A percentile compares a stretch with the other conserved stretches of the same genome.
These are phyloP conservation scores for Penicillium pancosmium DNA, from an alignment of 495 filamentous ascomycete species.

Conservation along the genomic window DNA sequence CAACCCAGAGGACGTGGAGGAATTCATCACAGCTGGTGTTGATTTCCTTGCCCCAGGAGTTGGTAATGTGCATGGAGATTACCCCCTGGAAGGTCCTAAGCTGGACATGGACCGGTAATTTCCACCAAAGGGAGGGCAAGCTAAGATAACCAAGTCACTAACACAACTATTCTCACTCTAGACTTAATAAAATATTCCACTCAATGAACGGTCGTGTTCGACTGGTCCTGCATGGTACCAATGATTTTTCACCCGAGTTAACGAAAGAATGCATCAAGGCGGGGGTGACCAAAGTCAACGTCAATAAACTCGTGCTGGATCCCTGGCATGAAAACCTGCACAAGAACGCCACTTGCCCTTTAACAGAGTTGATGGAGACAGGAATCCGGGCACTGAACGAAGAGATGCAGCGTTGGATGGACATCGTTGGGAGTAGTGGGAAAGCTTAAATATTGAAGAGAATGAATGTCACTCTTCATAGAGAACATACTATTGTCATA, in stretches of 20 bases:
- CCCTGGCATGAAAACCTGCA: conserved; percentile 59
- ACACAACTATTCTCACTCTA: background rate
- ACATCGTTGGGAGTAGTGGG: conserved; percentile 63
- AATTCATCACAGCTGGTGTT: conserved; percentile 70
- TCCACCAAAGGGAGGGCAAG: no score
- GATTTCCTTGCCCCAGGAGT: conserved; percentile 76
- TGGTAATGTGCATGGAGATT: conserved; percentile 78
- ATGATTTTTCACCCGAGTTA: conserved; percentile 62
- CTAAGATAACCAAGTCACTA: no score
- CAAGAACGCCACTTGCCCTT: conserved; percentile 60
- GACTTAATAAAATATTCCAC: conserved; percentile 18
- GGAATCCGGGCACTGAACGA: conserved; percentile 64
- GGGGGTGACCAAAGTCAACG: conserved; percentile 72
- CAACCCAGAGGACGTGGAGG: conserved; percentile 65
- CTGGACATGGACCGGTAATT: conserved; percentile 60
- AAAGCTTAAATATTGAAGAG: conserved; percentile 43
- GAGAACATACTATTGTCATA: no score
- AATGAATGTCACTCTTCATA: no score
- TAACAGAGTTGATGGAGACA: conserved; percentile 67
- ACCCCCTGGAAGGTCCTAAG: conserved; percentile 64
- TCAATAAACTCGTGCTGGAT: conserved; percentile 71
- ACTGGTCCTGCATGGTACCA: conserved; percentile 71
- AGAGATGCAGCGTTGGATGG: conserved; percentile 67
- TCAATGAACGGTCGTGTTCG: conserved; percentile 51
- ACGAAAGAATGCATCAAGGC: conserved; percentile 59